Percentiles rank a stretch among this genome's conserved stretches.
Evolutionary conservation across 2,329 filamentous ascomycete species (phyloP).

Genomic region (Colletotrichum nymphaeae): DNA sequence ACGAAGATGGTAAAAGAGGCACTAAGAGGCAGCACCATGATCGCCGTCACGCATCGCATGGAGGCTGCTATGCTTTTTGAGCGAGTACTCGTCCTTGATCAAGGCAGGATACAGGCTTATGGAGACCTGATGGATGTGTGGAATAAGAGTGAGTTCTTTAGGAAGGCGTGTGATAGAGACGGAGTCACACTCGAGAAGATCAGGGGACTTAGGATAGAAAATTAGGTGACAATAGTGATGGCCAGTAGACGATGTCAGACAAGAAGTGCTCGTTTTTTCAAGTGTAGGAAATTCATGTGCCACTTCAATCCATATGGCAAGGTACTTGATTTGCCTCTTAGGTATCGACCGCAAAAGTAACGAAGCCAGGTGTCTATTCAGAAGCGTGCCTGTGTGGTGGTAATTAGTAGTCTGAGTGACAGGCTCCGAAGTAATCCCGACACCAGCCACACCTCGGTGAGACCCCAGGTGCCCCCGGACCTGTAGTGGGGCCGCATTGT

Average conservation of each 20-base stretch:
- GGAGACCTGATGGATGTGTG: background rate
- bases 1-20: background rate
- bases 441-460: slow-evolving; percentile 9
- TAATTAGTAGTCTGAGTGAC: background rate
- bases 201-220: background rate
- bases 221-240: background rate
- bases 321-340: too few species aligned
- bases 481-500: slow-evolving; percentile 31
- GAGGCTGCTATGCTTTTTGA: background rate
- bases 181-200: background rate
- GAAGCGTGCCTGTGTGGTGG: background rate
- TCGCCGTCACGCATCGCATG: background rate
- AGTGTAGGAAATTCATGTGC: too few species aligned
- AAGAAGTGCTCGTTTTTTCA: too few species aligned
- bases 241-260: too few species aligned
- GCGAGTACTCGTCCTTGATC: background rate
- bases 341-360: background rate
- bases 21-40: background rate
- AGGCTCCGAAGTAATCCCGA: slow-evolving; percentile 23
- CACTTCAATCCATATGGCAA: too few species aligned
- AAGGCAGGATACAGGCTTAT: background rate
- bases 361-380: background rate
- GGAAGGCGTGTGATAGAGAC: background rate
- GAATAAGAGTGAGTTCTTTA: background rate
- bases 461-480: slow-evolving; percentile 13